phyloP scores from a whole-genome alignment of 148 eudicot species.

The Amaranthus palmeri region DNA sequence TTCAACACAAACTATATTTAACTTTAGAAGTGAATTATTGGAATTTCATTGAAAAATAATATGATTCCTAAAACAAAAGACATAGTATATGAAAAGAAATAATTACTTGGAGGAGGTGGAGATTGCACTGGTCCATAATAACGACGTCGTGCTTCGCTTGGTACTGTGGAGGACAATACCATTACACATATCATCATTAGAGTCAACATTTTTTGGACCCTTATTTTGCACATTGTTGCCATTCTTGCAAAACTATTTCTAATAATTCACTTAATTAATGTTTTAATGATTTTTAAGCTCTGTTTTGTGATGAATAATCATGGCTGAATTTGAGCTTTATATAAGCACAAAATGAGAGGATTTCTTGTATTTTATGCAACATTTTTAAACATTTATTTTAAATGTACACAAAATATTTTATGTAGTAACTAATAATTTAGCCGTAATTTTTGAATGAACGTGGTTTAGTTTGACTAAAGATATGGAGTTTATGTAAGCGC shows the following conservation, averaged over 20 bases:
- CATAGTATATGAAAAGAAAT: background rate
- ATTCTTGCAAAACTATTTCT: background rate
- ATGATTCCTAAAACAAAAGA: no score
- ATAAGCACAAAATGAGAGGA: no score
- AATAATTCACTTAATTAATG: no score
- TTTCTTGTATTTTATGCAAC: background rate
- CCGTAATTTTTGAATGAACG: background rate
- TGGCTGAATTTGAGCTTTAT: background rate
- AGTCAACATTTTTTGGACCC: background rate
- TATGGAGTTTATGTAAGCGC: background rate
- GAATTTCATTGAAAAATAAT: no score
- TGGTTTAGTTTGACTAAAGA: background rate
- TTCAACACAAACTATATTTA: no score
- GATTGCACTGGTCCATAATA: background rate
- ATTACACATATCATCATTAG: constrained; percentile 17
- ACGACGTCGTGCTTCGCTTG: background rate
- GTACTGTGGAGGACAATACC: constrained; percentile 3
- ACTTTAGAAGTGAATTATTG: no score
- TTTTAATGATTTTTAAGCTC: background rate
- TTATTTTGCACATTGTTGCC: constrained; percentile 2
- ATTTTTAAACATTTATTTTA: background rate
- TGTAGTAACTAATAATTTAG: background rate
- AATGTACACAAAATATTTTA: no score
- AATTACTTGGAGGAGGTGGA: constrained; percentile 5
- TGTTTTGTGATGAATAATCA: background rate